A percentile compares a stretch with the other conserved stretches of the same genome.
phyloP scores from a whole-genome alignment of 23 red algal genomes.

The Gracilariopsis chorda region DNA sequence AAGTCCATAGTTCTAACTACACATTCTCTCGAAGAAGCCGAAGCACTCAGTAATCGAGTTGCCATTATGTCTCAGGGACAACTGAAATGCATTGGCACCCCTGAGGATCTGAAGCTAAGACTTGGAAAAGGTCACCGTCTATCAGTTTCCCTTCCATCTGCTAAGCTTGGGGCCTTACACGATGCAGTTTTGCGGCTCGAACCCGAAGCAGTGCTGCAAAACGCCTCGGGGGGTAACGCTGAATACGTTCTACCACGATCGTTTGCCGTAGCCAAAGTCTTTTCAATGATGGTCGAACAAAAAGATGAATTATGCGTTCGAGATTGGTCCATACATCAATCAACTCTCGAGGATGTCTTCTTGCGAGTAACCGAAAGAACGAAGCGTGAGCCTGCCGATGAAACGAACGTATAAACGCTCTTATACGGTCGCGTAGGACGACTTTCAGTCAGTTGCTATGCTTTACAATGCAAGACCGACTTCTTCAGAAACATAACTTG shows the following conservation, averaged over 20 bases:
- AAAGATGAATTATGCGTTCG: slow-evolving; percentile 11
- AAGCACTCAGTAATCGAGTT: slow-evolving; percentile 71
- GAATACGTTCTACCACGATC: slow-evolving; percentile 61
- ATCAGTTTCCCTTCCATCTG: slow-evolving; percentile 39
- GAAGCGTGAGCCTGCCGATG: neutral
- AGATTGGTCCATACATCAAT: slow-evolving; percentile 83
- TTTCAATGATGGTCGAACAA: slow-evolving; percentile 40
- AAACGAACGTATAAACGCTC: neutral
- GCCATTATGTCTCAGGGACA: slow-evolving; percentile 75
- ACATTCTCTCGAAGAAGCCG: slow-evolving; percentile 94
- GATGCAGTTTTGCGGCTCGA: slow-evolving; percentile 30
- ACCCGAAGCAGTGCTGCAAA: slow-evolving; percentile 20
- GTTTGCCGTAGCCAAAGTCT: slow-evolving; percentile 58
- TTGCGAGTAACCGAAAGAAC: slow-evolving; percentile 53
- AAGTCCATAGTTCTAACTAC: slow-evolving; percentile 88
- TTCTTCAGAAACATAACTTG: too few relatives aligned
- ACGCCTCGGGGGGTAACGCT: slow-evolving; percentile 40
- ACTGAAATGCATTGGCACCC: slow-evolving; percentile 61
- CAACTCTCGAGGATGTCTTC: slow-evolving; percentile 91
- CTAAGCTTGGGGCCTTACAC: slow-evolving; percentile 22
- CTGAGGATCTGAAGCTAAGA: slow-evolving; percentile 76
- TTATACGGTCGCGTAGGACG: too few relatives aligned
- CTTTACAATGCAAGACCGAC: too few relatives aligned
- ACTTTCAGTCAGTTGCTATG: too few relatives aligned
- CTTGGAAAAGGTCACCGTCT: slow-evolving; percentile 75